phyloP scores from a whole-genome alignment of 108 stramenopile species.

The Nitzschia palea region DNA sequence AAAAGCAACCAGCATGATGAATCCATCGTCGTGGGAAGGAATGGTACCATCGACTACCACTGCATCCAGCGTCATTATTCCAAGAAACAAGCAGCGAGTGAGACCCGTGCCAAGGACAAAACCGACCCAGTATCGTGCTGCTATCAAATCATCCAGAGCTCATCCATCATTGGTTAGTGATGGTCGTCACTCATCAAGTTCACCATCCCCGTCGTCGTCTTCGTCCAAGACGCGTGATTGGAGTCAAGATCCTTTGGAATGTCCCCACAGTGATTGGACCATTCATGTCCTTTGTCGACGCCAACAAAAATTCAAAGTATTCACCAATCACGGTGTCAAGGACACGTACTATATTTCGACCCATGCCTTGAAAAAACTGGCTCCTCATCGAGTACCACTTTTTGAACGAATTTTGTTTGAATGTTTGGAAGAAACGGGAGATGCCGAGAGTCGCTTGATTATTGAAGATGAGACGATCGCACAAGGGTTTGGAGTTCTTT shows the following conservation, averaged over 20 bases:
- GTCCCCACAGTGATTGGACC: slow-evolving; percentile 26
- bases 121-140: not conserved
- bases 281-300: slow-evolving; percentile 3
- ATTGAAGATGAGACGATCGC: slow-evolving; percentile 6
- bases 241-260: slow-evolving; percentile 3
- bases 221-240: too few species aligned
- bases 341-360: slow-evolving; percentile 15
- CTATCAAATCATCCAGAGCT: not conserved
- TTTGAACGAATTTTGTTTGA: slow-evolving; percentile 18
- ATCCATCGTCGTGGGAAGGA: too few species aligned
- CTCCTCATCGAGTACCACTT: not conserved
- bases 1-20: too few species aligned
- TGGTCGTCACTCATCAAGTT: too few species aligned
- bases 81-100: not conserved
- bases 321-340: not conserved
- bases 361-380: slow-evolving; percentile 5
- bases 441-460: not conserved
- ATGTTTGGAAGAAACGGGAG: not conserved
- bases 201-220: too few species aligned
- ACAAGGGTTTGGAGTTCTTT: slow-evolving; percentile 3
- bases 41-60: too few species aligned
- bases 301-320: not conserved
- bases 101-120: not conserved
- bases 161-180: not conserved
- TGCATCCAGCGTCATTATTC: not conserved